A percentile compares a stretch with the other conserved stretches of the same genome.
These are phyloP conservation scores for Domatiomyces globalis DNA, from an alignment of 2,329 filamentous ascomycete genomes.

Conservation along the genomic window DNA sequence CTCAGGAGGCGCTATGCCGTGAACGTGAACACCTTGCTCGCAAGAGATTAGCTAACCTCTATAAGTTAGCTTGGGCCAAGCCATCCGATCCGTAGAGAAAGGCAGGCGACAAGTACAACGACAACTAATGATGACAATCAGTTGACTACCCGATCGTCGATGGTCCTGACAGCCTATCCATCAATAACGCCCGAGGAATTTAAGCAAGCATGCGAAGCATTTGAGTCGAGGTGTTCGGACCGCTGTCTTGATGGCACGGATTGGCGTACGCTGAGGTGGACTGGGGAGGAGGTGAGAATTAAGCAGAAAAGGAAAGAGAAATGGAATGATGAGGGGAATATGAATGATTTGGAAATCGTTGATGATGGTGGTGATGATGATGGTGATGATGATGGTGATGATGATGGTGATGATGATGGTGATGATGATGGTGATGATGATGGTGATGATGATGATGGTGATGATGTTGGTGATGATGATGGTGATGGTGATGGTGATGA, in stretches of 20 bases:
- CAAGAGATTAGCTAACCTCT: too few species aligned
- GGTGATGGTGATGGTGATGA: not conserved
- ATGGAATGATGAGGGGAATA: constrained; percentile 16
- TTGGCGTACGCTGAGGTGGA: constrained; percentile 14
- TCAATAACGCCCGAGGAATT: constrained; percentile 50
- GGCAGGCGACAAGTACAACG: too few species aligned
- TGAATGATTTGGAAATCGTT: constrained; percentile 19
- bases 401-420: not conserved
- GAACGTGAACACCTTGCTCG: too few species aligned
- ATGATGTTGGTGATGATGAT: too few species aligned
- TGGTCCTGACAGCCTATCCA: constrained; percentile 35
- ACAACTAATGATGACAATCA: too few species aligned
- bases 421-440: not conserved
- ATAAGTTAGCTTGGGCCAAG: too few species aligned
- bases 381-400: not conserved
- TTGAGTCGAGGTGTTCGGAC: constrained; percentile 25
- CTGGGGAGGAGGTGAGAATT: constrained; percentile 10
- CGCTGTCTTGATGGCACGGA: constrained; percentile 8
- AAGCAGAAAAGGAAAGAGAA: constrained; percentile 4
- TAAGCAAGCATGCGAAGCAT: constrained; percentile 48
- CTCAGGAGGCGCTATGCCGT: too few species aligned
- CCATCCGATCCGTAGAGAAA: too few species aligned
- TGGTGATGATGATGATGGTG: not conserved
- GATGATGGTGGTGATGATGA: too few species aligned
- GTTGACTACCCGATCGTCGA: not conserved